These are phyloP conservation scores for Scleroderma bovista DNA, from an alignment of 768 basidiomycete genomes.

Conservation along the genomic window DNA sequence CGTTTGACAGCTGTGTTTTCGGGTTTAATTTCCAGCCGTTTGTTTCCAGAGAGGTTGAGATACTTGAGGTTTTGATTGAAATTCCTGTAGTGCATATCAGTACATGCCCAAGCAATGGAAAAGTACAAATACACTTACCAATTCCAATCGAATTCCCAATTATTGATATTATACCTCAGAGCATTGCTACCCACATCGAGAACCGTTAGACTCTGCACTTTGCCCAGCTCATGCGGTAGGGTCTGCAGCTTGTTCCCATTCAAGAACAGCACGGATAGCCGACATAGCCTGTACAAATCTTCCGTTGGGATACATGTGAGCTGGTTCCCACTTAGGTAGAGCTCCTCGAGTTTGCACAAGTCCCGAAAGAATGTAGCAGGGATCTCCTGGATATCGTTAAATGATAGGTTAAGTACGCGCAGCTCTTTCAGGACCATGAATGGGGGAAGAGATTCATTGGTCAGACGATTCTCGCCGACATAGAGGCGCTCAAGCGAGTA, in stretches of 20 bases:
- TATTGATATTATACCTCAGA: constrained; percentile 95
- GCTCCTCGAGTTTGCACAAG: constrained; percentile 66
- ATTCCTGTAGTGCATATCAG: constrained; percentile 61
- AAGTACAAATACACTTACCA: constrained; percentile 52
- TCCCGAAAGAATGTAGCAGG: constrained; percentile 72
- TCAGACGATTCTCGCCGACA: constrained; percentile 84
- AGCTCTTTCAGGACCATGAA: constrained; percentile 75
- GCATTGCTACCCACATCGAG: constrained; percentile 93
- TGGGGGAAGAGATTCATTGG: constrained; percentile 71
- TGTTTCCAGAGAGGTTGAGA: constrained; percentile 96
- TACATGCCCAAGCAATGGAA: background rate
- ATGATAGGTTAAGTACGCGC: constrained; percentile 82
- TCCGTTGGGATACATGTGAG: constrained; percentile 86
- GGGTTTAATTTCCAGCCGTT: constrained; percentile 90
- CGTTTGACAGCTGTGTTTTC: constrained; percentile 38
- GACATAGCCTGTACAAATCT: constrained; percentile 68
- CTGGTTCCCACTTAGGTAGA: constrained; percentile 96
- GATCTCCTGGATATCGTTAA: constrained; percentile 90
- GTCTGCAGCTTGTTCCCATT: constrained; percentile 95
- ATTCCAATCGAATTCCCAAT: constrained; percentile 99
- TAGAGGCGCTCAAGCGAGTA: constrained; percentile 72
- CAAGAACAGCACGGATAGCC: constrained; percentile 71
- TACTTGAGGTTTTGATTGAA: constrained; percentile 91
- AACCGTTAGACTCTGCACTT: constrained; percentile 69
- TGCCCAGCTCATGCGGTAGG: constrained; percentile 84